phyloP scores from a whole-genome alignment of 164 flowering plant genomes.

The Magnolia changhungtana region DNA sequence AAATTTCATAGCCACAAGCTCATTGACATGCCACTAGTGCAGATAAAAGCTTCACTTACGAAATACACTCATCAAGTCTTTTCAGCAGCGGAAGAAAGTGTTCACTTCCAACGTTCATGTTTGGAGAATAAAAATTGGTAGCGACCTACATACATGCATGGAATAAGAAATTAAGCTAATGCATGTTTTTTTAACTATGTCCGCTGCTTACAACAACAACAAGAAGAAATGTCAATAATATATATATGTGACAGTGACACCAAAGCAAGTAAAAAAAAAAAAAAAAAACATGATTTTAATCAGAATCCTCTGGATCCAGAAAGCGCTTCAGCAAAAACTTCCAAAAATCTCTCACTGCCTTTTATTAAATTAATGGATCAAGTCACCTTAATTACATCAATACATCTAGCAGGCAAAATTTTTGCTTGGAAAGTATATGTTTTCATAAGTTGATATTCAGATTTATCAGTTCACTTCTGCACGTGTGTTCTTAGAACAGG shows the following conservation, averaged over 20 bases:
- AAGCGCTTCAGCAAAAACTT: too few relatives aligned
- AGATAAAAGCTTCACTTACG: conserved; percentile 50
- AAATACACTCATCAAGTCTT: conserved; percentile 91
- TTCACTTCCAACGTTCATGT: conserved; percentile 70
- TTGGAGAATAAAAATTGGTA: conserved; percentile 75
- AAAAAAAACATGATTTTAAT: too few relatives aligned
- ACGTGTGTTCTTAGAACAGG: neutral
- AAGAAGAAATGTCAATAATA: too few relatives aligned
- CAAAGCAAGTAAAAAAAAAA: too few relatives aligned
- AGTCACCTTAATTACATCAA: neutral
- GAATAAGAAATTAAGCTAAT: neutral
- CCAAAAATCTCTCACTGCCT: too few relatives aligned
- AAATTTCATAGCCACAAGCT: neutral
- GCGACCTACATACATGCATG: conserved; percentile 59
- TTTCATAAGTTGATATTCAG: neutral
- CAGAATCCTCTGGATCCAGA: too few relatives aligned
- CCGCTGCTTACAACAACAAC: too few relatives aligned
- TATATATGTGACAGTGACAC: too few relatives aligned
- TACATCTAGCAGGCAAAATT: neutral
- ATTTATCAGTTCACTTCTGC: too few relatives aligned
- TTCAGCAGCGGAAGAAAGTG: conserved; percentile 84
- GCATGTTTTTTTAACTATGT: too few relatives aligned
- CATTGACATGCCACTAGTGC: neutral
- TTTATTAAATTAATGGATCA: neutral
- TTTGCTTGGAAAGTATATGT: neutral